Conservation (phyloP, 176 grass and related monocot genomes). For the Guadua angustifolia region DNA sequence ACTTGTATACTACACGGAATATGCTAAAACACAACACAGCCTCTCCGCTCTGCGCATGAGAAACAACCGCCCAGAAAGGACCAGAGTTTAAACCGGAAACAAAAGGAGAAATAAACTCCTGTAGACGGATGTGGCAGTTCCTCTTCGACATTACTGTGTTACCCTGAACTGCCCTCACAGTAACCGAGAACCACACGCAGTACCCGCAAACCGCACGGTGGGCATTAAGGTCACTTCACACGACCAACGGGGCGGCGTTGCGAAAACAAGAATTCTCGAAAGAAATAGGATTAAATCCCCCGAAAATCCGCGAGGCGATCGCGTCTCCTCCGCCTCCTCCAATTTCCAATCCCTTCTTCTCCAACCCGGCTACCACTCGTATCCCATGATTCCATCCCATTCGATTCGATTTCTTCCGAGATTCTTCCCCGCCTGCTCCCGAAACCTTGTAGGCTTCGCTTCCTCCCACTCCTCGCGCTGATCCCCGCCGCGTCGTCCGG, state of each 20-base stretch:
- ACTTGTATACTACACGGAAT: no score
- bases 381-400: background rate
- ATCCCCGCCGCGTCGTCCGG: background rate
- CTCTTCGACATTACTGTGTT: background rate
- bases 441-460: background rate
- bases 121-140: background rate
- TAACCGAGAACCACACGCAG: background rate
- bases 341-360: constrained; percentile 27
- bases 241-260: background rate
- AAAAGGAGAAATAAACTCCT: background rate
- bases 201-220: background rate
- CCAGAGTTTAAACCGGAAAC: no score
- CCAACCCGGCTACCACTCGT: background rate
- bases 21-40: no score
- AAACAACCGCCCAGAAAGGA: background rate
- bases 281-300: background rate
- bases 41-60: background rate
- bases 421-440: background rate
- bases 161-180: background rate
- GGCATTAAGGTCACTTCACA: background rate
- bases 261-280: background rate
- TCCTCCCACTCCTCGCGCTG: background rate
- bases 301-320: constrained; percentile 18
- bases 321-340: constrained; percentile 7
- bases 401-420: constrained; percentile 14